phyloP scores from a whole-genome alignment of 2,329 filamentous ascomycete species.

The Nannizziopsis barbatae region DNA sequence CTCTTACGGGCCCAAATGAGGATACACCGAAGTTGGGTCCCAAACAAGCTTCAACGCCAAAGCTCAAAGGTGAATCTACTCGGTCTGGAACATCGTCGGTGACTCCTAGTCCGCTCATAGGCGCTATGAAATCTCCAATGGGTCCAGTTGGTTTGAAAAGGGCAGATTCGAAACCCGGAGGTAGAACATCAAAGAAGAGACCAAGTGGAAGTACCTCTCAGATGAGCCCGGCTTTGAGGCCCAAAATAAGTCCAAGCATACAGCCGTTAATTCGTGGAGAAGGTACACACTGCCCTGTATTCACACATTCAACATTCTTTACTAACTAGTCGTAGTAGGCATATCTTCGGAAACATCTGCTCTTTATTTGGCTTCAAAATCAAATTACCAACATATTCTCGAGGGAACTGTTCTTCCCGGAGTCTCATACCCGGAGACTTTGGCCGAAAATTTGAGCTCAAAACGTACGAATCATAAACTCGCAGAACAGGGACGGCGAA shows the following conservation, averaged over 20 bases:
- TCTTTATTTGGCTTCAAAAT: conserved; percentile 81
- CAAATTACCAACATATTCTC: conserved; percentile 94
- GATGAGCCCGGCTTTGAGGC: conserved; percentile 75
- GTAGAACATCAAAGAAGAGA: conserved; percentile 55
- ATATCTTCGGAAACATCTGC: conserved; percentile 50
- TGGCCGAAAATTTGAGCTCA: conserved; percentile 87
- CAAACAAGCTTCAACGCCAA: conserved; percentile 46
- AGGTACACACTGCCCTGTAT: conserved; percentile 36
- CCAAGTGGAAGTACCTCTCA: conserved; percentile 59
- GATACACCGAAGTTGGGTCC: conserved; percentile 52
- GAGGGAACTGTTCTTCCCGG: conserved; percentile 87
- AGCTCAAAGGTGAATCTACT: conserved; percentile 22
- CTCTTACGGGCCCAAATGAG: conserved; percentile 40
- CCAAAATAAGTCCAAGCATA: conserved; percentile 86
- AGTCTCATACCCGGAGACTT: conserved; percentile 76
- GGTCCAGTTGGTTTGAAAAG: conserved; percentile 32
- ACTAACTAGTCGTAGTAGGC: conserved; percentile 20
- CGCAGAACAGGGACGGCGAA: conserved; percentile 87
- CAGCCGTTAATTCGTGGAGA: conserved; percentile 73
- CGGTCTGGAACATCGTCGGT: conserved; percentile 27
- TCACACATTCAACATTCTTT: neutral
- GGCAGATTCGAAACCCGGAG: conserved; percentile 40
- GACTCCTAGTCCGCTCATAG: conserved; percentile 44
- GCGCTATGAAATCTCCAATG: conserved; percentile 43
- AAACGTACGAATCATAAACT: conserved; percentile 98